Evolutionary conservation across 2,329 filamentous ascomycete species (phyloP).

Genomic region (Penicillium sp.): DNA sequence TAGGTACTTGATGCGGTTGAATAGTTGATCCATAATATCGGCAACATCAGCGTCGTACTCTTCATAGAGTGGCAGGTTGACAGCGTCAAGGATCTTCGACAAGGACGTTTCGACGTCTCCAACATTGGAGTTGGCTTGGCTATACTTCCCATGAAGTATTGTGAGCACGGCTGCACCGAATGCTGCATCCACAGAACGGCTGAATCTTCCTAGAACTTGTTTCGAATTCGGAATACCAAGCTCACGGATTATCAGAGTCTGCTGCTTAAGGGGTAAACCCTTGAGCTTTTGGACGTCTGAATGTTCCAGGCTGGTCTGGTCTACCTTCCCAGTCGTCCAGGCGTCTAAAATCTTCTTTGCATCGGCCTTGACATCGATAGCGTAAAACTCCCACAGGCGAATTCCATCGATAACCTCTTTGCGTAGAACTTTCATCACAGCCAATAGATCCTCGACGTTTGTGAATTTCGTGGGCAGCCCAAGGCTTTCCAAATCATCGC

Average conservation of each 20-base stretch:
- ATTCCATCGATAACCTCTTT: constrained; percentile 75
- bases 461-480: constrained; percentile 77
- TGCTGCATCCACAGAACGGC: constrained; percentile 70
- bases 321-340: constrained; percentile 61
- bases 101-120: constrained; percentile 57
- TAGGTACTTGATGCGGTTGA: constrained; percentile 92
- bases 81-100: constrained; percentile 71
- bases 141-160: constrained; percentile 69
- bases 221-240: constrained; percentile 73
- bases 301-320: constrained; percentile 17
- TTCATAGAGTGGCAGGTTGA: constrained; percentile 86
- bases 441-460: constrained; percentile 71
- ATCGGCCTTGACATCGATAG: constrained; percentile 76
- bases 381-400: constrained; percentile 92
- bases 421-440: constrained; percentile 84
- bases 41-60: constrained; percentile 86
- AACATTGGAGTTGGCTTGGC: constrained; percentile 50
- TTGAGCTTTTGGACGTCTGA: constrained; percentile 54
- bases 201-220: constrained; percentile 77
- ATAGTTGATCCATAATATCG: constrained; percentile 86
- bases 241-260: constrained; percentile 64
- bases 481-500: constrained; percentile 64
- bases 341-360: constrained; percentile 69
- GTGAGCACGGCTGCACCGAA: constrained; percentile 71
- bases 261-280: constrained; percentile 60